Base-by-base conservation (phyloP, 352 stramenopile genomes). In the Pythium sp. region DNA sequence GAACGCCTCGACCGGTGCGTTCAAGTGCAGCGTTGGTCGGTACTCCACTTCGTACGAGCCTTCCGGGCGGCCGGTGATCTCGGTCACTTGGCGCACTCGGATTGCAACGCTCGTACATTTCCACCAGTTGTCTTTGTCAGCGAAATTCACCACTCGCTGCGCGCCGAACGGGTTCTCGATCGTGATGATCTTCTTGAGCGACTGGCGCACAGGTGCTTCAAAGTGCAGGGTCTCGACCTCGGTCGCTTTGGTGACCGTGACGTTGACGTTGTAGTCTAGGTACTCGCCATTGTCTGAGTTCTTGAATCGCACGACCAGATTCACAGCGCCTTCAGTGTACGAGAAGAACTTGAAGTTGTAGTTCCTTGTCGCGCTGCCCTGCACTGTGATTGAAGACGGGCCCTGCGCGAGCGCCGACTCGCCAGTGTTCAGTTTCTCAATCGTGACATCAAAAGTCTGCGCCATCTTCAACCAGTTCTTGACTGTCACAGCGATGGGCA, bases 41-140 rank as follows among this genome's bases (percentile, higher is more conserved):
- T 96, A 98, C 66, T 98, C 90, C 26, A 98, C 76, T 59, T 97
- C 92, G 66, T 94, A 98, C 11, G 78, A 76, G 1, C 92, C 91
- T 72, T 98, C 92, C 0, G 81, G 64, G 41, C 79, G 86, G 3
- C 77, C 86, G 30, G 70, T 86, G 59, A 97, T 91, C 26, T 82
- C 79, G 4, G 69, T 83, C 7, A 97, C 53, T 56, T 93, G 79
- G 2, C 73, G 75, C 5, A 98, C 86, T 8, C 89, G 89, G 36
- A 91, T 77, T 18, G 78, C 75, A n/a, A 81, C 72, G 38, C 76
- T 89, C 56, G 92, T 89, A 59, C 84, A 92, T 55, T 80, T 83
- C 93, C 92, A 98, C 89, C 86, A 97, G 5, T 77, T 73, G 18
- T 76, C 64, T 58, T 72, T 76, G 65, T 95, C 80, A 3, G 71